Evolutionary conservation across 1,284 basidiomycete species (phyloP), one percentile per base, ranked within the genome.

Genomic region (Coriolopsis trogii): DNA sequence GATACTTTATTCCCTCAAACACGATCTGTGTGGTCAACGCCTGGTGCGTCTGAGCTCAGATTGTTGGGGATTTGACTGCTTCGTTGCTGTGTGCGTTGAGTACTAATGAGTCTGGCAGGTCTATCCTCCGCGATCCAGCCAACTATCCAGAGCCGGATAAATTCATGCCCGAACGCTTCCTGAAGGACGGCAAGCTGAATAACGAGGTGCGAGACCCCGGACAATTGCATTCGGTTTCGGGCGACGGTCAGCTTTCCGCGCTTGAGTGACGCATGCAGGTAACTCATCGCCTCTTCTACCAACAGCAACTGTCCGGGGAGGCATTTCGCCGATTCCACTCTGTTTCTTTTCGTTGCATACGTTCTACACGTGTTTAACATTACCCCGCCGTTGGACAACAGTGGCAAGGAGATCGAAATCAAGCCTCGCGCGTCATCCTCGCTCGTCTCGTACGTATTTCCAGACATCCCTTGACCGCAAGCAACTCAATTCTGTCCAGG

Each of bases 91-190:
- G n/a, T n/a, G n/a, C n/a, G n/a, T n/a, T n/a, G n/a, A n/a, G n/a
- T n/a, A n/a, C n/a, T n/a, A n/a, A n/a, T 12, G 12, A 24, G 23
- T 21, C 7, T 6, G 6, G 13, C 26, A 51, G 49, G 49, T 33
- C 40, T 10, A 55, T 55, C 30, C 25, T 48, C 5, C 44, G 48
- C 28, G 46, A 58, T 21, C 34, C 40, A 6, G 9, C 39, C 16
- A 28, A 24, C 3, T 61, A 59, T 26, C 40, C 49, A 1, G 15
- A 49, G 6, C 49, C 56, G 2, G 42, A 56, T 1, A 29, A 42
- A 6, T 61, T 61, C 29, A 39, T 38, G 2, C 60, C 60, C 2
- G 60, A 55, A 28, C 47, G 57, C 0, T 61, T 47, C 41, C 29
- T 61, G 9, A 42, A 44, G 6, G 38, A 56, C 18, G 52, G 49